Base-by-base conservation (phyloP, 1,284 basidiomycete genomes). In the Chiua sp. region DNA sequence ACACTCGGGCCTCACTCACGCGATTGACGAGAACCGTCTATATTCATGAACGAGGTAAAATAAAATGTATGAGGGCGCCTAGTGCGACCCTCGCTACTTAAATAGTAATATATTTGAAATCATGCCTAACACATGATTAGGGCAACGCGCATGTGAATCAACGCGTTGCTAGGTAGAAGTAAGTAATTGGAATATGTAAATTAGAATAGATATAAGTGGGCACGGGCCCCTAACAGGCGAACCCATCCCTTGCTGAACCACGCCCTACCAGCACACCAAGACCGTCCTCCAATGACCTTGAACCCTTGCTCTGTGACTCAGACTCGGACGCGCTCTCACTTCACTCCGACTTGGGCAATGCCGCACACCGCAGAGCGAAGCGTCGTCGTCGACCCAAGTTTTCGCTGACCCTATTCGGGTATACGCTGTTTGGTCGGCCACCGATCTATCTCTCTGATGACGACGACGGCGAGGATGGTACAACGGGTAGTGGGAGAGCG, bases 381-480 rank as follows among this genome's bases (percentile, higher is more conserved):
- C 73, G 67, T 51, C 73, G 72, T 61, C 77, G 77, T 61, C 72
- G 74, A 1, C 68, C 64, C 69, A 79, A 64, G 67, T 71, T 56
- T 82, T 89, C 70, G 72, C 82, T 89, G 64, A 81, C 79, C 20
- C 65, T 91, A 4, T 88, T 89, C 62, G 89, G 88, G 7, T 87
- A 77, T 65, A 78, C 86, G 59, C 77, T 90, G 5, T 88, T 91
- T 63, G 89, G 88, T 28, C 78, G 77, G 23, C 76, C 80, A 18
- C 80, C 85, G 11, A 84, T 90, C 51, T 82, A 84, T 44, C 79
- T 89, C 26, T 77, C 82, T 4, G 68, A 68, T 13, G 64, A 85
- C 3, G 85, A 85, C 28, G 80, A 85, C 4, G 85, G 84, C 28
- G 80, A 82, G 22, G 60, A 23, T 15, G 81, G 57, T 26, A 26